Evolutionary conservation across 192 early-diverging fungal species (phyloP).

Genomic region (Cladochytrium replicatum): DNA sequence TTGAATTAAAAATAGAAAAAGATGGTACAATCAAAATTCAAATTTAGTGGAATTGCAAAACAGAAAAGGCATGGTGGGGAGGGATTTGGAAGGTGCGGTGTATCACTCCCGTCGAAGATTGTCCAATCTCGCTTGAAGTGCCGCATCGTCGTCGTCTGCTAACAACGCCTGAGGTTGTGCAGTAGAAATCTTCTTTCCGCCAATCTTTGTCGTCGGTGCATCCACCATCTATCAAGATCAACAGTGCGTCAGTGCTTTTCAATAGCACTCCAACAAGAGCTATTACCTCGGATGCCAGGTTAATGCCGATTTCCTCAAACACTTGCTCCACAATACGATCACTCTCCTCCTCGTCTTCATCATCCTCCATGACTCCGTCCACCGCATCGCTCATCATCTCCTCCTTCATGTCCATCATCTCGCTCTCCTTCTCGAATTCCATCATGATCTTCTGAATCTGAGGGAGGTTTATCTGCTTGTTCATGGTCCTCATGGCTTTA

Average conservation of each 20-base stretch:
- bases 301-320: slow-evolving; percentile 91
- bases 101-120: slow-evolving; percentile 75
- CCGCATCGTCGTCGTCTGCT: slow-evolving; percentile 54
- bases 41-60: too few relatives aligned
- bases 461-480: slow-evolving; percentile 85
- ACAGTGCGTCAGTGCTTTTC: too few relatives aligned
- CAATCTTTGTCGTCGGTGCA: slow-evolving; percentile 17
- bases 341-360: slow-evolving; percentile 82
- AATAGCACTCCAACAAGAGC: too few relatives aligned
- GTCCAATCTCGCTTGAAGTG: slow-evolving; percentile 80
- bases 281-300: slow-evolving; percentile 61
- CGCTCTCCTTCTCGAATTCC: slow-evolving; percentile 92
- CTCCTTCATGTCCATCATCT: slow-evolving; percentile 98
- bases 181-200: slow-evolving; percentile 4
- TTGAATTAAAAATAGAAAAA: too few relatives aligned
- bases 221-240: slow-evolving; percentile 33
- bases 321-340: slow-evolving; percentile 89
- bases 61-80: too few relatives aligned
- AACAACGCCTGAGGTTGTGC: slow-evolving; percentile 13
- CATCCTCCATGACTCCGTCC: slow-evolving; percentile 91
- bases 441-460: slow-evolving; percentile 92
- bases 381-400: slow-evolving; percentile 98
- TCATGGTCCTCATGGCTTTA: slow-evolving; percentile 96
- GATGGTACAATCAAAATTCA: too few relatives aligned
- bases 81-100: too few relatives aligned